These are phyloP conservation scores for Verticillium albo-atrum DNA, from an alignment of 2,329 filamentous ascomycete genomes.

Conservation along the genomic window DNA sequence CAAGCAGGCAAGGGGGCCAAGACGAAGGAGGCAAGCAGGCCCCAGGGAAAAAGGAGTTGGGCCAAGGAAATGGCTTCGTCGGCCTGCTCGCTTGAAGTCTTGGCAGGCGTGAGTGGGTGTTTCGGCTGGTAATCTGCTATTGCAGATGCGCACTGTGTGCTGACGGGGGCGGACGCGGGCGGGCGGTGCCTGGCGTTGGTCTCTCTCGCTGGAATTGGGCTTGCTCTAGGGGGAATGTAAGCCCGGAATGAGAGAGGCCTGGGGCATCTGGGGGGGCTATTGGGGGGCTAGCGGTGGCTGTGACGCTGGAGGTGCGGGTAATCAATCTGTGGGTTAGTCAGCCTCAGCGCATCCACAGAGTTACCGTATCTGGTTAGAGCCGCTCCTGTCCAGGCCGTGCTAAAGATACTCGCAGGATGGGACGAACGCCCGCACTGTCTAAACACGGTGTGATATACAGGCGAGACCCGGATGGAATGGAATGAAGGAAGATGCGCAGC, in stretches of 20 bases:
- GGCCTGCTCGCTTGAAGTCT: neutral
- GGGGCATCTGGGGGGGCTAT: neutral
- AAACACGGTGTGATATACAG: neutral
- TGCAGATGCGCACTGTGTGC: neutral
- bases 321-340: neutral
- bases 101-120: neutral
- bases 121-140: neutral
- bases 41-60: neutral
- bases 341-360: neutral
- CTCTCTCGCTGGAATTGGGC: neutral
- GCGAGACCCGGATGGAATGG: neutral
- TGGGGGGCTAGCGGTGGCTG: neutral
- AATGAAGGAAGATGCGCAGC: neutral
- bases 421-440: neutral
- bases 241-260: neutral
- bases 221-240: neutral
- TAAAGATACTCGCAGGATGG: neutral
- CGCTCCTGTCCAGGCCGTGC: neutral
- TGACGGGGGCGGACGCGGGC: neutral
- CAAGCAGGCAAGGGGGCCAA: conserved; percentile 3
- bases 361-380: neutral
- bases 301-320: neutral
- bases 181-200: neutral
- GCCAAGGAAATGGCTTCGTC: conserved; percentile 13
- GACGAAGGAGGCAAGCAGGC: conserved; percentile 7